Base-by-base conservation (phyloP, 1,284 basidiomycete species). In the Thelephora terrestris region DNA sequence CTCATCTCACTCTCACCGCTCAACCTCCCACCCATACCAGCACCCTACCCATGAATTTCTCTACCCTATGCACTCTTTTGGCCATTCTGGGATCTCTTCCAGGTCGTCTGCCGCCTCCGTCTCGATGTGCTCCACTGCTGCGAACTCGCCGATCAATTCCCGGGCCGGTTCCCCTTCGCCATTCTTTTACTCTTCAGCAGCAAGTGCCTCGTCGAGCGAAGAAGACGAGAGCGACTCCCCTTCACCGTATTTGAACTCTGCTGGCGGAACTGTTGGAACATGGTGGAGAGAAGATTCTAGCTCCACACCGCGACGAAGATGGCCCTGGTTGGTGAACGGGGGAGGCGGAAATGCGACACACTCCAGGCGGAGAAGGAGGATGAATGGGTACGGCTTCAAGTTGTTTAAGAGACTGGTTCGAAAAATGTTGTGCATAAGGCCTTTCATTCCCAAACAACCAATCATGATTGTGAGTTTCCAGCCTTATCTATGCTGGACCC, bases 381-480 rank as follows among this genome's bases (percentile, higher is more conserved):
- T 65, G 48, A 64, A 69, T 17, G 48, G 53, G 36, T 64, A 60
- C 50, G 50, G 64, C 37, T 56, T 64, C 52, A 71, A 80, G 52
- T 62, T 69, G 7, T 50, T 76, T 51, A 81, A 76, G 60, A 74
- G 78, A 55, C 70, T 71, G 57, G 60, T 75, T 34, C 69, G 78
- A 51, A 69, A 70, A 47, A 57, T 88, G 27, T 64, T 87, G 17
- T 75, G 83, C 48, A 32, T 6, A 10, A 83, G 85, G 65, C 86
- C 85, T 20, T 75, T 85, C 64, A 83, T 89, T 61, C 88, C 88
- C 40, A 80, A 78, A 51, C 85, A 86, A 53, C 87, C 87, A 9
- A 73, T 85, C 53, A 86, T 87, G 45, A 87, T 91, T 47, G 86
- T 87, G 56, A 63, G 83, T 71, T 25, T 45, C 51, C 32, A 49